A percentile compares a stretch with the other conserved stretches of the same genome.
Conservation (phyloP, 768 basidiomycete genomes). For the Tephrocybe rancida region DNA sequence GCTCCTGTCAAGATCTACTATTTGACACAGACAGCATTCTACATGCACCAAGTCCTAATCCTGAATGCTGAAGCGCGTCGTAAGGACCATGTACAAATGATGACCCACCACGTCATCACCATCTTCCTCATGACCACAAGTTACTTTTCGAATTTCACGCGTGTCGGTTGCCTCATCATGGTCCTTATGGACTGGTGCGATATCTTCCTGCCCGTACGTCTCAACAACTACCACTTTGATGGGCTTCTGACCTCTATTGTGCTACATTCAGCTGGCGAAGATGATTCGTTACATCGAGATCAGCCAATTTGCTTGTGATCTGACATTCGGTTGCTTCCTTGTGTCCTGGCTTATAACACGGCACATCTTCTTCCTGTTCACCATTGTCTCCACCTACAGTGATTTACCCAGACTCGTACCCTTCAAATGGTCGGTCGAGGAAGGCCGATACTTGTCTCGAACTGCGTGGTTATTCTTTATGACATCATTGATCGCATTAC, state of each 20-base stretch:
- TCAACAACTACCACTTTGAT: neutral
- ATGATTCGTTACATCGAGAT: conserved; percentile 87
- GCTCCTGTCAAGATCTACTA: conserved; percentile 89
- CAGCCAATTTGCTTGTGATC: conserved; percentile 65
- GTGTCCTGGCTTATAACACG: conserved; percentile 91
- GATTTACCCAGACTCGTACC: conserved; percentile 53
- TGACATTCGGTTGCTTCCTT: conserved; percentile 79
- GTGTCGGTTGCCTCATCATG: conserved; percentile 89
- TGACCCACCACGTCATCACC: conserved; percentile 93
- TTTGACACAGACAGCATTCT: conserved; percentile 83
- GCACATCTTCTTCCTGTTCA: conserved; percentile 76
- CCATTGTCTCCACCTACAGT: conserved; percentile 62
- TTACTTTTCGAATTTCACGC: conserved; percentile 84
- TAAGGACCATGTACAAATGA: conserved; percentile 96
- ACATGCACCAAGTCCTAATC: conserved; percentile 88
- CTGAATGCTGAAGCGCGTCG: conserved; percentile 91
- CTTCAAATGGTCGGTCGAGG: conserved; percentile 59
- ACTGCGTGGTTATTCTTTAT: conserved; percentile 50
- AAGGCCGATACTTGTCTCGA: conserved; percentile 57
- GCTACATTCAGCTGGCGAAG: conserved; percentile 72
- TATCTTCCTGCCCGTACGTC: conserved; percentile 85
- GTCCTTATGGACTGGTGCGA: conserved; percentile 95
- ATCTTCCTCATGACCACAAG: conserved; percentile 74
- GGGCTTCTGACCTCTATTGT: conserved; percentile 8
- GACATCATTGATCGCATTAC: conserved; percentile 55